Conservation (phyloP, 805 yeast species). For the Tetrapisispora namnaoensis region DNA sequence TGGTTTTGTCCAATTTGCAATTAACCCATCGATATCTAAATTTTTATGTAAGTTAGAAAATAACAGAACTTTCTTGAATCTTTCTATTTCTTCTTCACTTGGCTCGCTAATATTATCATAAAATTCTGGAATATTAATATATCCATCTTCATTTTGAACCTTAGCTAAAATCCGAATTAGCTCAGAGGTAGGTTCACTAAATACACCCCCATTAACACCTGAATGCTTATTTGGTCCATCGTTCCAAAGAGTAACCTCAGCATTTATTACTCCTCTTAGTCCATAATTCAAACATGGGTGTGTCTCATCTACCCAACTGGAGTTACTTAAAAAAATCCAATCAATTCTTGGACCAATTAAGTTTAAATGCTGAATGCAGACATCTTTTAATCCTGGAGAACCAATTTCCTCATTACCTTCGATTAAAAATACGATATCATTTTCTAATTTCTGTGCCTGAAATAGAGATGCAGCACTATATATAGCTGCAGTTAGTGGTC, state of each 20-base stretch:
- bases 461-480: constrained; percentile 73
- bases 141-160: constrained; percentile 47
- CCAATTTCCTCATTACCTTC: constrained; percentile 98
- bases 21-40: constrained; percentile 39
- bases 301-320: constrained; percentile 86
- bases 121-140: constrained; percentile 56
- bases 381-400: constrained; percentile 70
- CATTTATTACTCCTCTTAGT: constrained; percentile 80
- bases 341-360: constrained; percentile 63
- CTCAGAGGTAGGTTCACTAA: constrained; percentile 83
- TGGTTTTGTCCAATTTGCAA: constrained; percentile 84
- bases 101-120: constrained; percentile 57
- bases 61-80: constrained; percentile 52
- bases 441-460: constrained; percentile 40
- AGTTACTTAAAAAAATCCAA: constrained; percentile 83
- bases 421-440: constrained; percentile 72
- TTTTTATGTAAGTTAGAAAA: constrained; percentile 27
- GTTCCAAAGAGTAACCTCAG: constrained; percentile 57
- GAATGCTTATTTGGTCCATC: constrained; percentile 87
- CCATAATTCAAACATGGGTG: constrained; percentile 94
- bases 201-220: constrained; percentile 92
- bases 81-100: constrained; percentile 44
- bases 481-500: constrained; percentile 80
- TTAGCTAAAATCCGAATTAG: constrained; percentile 61
- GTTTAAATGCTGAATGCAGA: constrained; percentile 41